These are phyloP conservation scores for Beauveria brongniartii DNA, from an alignment of 2,329 filamentous ascomycete species.

Conservation along the genomic window DNA sequence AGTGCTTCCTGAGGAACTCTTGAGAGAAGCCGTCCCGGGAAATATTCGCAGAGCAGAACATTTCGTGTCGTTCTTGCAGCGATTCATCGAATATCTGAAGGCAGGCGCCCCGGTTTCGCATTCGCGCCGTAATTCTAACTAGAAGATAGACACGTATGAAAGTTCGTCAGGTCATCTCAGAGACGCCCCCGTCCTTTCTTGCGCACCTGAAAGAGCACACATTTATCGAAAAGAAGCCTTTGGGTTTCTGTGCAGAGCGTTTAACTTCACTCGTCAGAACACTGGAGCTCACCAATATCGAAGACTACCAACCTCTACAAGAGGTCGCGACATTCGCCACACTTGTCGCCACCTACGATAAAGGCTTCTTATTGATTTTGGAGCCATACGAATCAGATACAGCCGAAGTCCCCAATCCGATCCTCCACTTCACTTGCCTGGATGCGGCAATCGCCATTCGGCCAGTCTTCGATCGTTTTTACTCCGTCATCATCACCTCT, in stretches of 20 bases:
- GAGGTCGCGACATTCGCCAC: constrained; percentile 98
- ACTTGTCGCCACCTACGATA: constrained; percentile 91
- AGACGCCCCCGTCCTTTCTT: constrained; percentile 90
- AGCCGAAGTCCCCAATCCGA: constrained; percentile 89
- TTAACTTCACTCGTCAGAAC: constrained; percentile 91
- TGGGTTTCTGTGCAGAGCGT: constrained; percentile 90
- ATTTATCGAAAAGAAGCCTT: constrained; percentile 92
- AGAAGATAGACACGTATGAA: constrained; percentile 80
- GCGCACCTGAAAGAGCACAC: constrained; percentile 90
- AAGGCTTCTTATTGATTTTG: constrained; percentile 90
- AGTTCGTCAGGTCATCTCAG: constrained; percentile 92
- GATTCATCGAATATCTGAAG: constrained; percentile 96
- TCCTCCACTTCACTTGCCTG: constrained; percentile 94
- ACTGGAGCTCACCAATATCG: constrained; percentile 91
- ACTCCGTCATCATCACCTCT: constrained; percentile 96
- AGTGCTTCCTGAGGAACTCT: constrained; percentile 82
- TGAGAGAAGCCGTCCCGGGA: constrained; percentile 92
- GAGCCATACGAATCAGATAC: constrained; percentile 95
- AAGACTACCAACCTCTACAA: constrained; percentile 94
- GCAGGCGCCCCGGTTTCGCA: constrained; percentile 17
- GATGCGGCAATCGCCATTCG: constrained; percentile 98
- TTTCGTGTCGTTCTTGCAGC: constrained; percentile 87
- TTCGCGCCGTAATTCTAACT: neutral
- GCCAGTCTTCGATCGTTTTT: constrained; percentile 94
- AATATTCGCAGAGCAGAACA: constrained; percentile 95